Evolutionary conservation across 768 basidiomycete genomes (phyloP).

Genomic region (Suillus lakei): DNA sequence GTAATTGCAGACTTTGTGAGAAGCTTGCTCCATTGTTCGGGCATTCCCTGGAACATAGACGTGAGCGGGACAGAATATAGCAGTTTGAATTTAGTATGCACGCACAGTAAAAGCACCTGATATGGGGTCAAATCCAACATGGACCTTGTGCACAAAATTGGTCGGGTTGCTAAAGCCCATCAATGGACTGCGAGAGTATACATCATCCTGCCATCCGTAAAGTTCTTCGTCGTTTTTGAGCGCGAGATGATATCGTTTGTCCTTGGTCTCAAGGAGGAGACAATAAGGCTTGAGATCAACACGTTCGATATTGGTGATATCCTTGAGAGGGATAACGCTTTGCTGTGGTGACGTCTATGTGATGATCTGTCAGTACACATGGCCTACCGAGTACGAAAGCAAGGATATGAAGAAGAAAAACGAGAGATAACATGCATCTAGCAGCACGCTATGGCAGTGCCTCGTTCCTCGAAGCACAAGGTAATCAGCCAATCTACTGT

Average conservation of each 20-base stretch:
- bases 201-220: conserved; percentile 98
- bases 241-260: conserved; percentile 79
- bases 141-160: conserved; percentile 98
- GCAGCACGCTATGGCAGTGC: not conserved
- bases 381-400: not conserved
- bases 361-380: conserved; percentile 14
- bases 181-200: conserved; percentile 88
- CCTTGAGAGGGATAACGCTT: conserved; percentile 65
- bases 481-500: not conserved
- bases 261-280: conserved; percentile 82
- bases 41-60: conserved; percentile 70
- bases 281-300: conserved; percentile 96
- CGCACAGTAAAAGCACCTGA: conserved; percentile 93
- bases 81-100: conserved; percentile 17
- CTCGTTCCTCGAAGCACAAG: conserved; percentile 3
- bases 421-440: too few species aligned
- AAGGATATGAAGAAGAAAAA: not conserved
- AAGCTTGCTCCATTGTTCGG: conserved; percentile 97
- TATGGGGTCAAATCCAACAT: conserved; percentile 95
- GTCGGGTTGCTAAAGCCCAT: conserved; percentile 95
- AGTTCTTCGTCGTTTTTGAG: conserved; percentile 95
- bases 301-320: conserved; percentile 87
- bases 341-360: conserved; percentile 59
- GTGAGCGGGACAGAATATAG: not conserved
- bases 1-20: conserved; percentile 97